Evolutionary conservation across 2,329 filamentous ascomycete genomes (phyloP).

Genomic region (Epichloe sp.): DNA sequence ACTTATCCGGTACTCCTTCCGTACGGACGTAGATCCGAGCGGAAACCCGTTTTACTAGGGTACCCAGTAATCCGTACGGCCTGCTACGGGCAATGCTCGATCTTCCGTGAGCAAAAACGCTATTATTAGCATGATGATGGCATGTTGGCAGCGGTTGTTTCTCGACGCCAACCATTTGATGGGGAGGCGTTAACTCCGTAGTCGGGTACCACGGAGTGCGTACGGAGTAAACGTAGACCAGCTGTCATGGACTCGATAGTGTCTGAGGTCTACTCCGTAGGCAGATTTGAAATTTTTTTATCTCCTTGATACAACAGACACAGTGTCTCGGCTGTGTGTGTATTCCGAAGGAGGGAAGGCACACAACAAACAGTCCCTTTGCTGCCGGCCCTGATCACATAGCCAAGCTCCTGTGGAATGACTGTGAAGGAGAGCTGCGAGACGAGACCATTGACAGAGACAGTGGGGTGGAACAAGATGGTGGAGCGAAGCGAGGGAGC

Average conservation of each 20-base stretch:
- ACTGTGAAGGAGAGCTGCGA: neutral
- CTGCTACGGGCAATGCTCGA: neutral
- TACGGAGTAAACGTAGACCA: neutral
- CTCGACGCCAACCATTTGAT: neutral
- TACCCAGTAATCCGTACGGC: neutral
- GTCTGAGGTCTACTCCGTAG: neutral
- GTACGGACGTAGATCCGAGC: neutral
- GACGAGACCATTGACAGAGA: neutral
- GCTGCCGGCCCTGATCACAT: neutral
- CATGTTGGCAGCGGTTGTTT: neutral
- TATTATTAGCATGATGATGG: too few species aligned
- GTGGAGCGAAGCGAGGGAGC: slow-evolving; percentile 3
- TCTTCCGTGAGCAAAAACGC: too few species aligned
- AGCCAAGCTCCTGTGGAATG: neutral
- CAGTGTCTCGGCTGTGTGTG: too few species aligned
- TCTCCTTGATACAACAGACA: too few species aligned
- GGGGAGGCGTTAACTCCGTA: neutral
- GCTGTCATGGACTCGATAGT: neutral
- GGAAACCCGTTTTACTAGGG: neutral
- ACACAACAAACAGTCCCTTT: neutral
- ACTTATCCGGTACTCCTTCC: neutral
- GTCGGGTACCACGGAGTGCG: too few species aligned
- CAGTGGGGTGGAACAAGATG: neutral
- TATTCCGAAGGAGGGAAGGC: neutral
- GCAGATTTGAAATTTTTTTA: too few species aligned